phyloP scores from a whole-genome alignment of 192 early-diverging fungal genomes.

The Coemansia sp. region DNA sequence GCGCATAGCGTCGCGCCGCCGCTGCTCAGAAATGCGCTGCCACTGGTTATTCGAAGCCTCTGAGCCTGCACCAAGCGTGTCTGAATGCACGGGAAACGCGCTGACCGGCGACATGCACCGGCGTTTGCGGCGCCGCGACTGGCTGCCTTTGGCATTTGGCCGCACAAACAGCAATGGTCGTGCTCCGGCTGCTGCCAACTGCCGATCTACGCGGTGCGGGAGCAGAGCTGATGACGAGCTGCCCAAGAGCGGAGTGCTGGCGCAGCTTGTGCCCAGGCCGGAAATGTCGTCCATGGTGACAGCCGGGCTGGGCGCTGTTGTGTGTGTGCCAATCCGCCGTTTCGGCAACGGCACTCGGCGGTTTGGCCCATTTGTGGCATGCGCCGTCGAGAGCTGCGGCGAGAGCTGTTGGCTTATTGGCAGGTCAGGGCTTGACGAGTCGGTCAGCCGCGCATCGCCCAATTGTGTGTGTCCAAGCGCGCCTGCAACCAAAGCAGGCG shows the following conservation, averaged over 20 bases:
- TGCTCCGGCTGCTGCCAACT: constrained; percentile 37
- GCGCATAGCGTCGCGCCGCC: constrained; percentile 53
- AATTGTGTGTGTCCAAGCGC: neutral
- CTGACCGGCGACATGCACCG: constrained; percentile 37
- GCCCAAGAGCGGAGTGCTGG: constrained; percentile 18
- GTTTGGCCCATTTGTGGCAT: neutral
- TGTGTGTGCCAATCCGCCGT: neutral
- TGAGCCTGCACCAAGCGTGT: neutral
- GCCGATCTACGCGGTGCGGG: constrained; percentile 51
- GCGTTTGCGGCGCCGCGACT: constrained; percentile 38
- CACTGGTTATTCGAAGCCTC: constrained; percentile 31
- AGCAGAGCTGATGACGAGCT: constrained; percentile 13
- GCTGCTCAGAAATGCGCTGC: constrained; percentile 55
- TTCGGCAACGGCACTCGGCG: neutral
- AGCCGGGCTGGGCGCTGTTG: constrained; percentile 10
- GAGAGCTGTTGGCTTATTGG: constrained; percentile 18
- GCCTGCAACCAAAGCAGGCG: neutral
- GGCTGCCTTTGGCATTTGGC: constrained; percentile 26
- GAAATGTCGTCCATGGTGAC: constrained; percentile 1
- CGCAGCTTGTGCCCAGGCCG: constrained; percentile 7
- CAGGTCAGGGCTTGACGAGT: constrained; percentile 13
- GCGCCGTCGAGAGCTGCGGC: neutral
- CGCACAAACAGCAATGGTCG: constrained; percentile 54
- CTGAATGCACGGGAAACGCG: neutral
- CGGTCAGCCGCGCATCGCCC: neutral